These are phyloP conservation scores for Macrolepiota fuliginosa DNA, from an alignment of 768 basidiomycete genomes.

Conservation along the genomic window DNA sequence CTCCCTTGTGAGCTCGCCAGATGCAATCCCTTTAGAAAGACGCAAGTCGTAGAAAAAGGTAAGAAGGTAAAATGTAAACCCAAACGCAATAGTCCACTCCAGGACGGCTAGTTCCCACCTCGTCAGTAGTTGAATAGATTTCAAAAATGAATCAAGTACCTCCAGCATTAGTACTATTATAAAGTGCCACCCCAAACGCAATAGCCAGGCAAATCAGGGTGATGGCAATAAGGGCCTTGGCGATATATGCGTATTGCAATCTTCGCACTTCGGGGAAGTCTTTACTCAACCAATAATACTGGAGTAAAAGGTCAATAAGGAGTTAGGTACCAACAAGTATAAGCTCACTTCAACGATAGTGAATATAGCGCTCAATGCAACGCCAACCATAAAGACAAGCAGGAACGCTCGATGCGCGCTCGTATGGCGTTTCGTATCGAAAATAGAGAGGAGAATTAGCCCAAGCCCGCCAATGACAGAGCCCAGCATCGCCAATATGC, in stretches of 20 bases:
- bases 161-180: slow-evolving; percentile 42
- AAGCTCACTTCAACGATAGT: slow-evolving; percentile 59
- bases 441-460: slow-evolving; percentile 66
- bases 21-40: slow-evolving; percentile 49
- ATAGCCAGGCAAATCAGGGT: slow-evolving; percentile 60
- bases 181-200: slow-evolving; percentile 58
- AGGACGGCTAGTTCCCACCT: slow-evolving; percentile 44
- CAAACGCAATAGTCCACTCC: slow-evolving; percentile 74
- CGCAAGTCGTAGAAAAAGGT: slow-evolving; percentile 75
- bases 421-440: slow-evolving; percentile 60
- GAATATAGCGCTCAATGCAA: slow-evolving; percentile 71
- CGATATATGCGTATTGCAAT: slow-evolving; percentile 53
- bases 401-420: slow-evolving; percentile 59
- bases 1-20: slow-evolving; percentile 41
- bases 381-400: slow-evolving; percentile 71
- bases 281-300: slow-evolving; percentile 67
- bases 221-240: slow-evolving; percentile 59
- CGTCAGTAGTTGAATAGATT: not conserved
- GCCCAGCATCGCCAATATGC: slow-evolving; percentile 56
- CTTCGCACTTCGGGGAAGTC: slow-evolving; percentile 44
- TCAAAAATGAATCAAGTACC: slow-evolving; percentile 27
- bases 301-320: not conserved
- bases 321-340: not conserved
- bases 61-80: slow-evolving; percentile 70
- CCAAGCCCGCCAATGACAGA: slow-evolving; percentile 62